Conservation (phyloP, 2,329 filamentous ascomycete genomes). For the Bipolaris oryzae region DNA sequence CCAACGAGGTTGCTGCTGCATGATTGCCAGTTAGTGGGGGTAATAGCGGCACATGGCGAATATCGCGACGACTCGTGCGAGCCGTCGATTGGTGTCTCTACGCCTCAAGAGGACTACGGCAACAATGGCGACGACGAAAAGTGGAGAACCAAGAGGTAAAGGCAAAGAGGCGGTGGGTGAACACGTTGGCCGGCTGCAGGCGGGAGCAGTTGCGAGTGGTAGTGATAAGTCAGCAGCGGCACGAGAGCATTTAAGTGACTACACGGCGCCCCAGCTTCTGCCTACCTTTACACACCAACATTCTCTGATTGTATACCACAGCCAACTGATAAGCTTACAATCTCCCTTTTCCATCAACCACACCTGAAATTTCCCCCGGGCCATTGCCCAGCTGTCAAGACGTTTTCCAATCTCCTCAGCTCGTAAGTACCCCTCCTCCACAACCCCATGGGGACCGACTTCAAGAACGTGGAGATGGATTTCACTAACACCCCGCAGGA, state of each 20-base stretch:
- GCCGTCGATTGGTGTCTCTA: conserved; percentile 31
- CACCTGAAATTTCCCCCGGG: conserved; percentile 39
- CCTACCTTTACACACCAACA: conserved; percentile 16
- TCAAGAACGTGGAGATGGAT: conserved; percentile 6
- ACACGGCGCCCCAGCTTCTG: conserved; percentile 8
- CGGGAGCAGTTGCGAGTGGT: conserved; percentile 28
- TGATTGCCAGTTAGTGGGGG: conserved; percentile 27
- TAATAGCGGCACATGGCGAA: conserved; percentile 31
- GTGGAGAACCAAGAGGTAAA: conserved; percentile 25
- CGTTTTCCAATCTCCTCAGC: conserved; percentile 98
- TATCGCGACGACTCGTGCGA: conserved; percentile 13
- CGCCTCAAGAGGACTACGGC: conserved; percentile 11
- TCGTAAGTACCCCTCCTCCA: conserved; percentile 68
- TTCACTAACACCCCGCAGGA: conserved; percentile 59
- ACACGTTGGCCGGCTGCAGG: conserved; percentile 34
- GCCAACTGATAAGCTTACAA: conserved; percentile 13
- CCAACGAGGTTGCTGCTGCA: conserved; percentile 27
- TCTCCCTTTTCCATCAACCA: conserved; percentile 17
- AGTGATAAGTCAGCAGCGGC: conserved; percentile 28
- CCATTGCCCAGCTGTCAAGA: conserved; percentile 73
- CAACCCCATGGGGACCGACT: conserved; percentile 6
- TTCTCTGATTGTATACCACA: conserved; percentile 11
- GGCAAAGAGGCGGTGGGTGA: conserved; percentile 41
- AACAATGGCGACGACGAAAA: conserved; percentile 30
- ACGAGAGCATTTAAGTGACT: conserved; percentile 28